phyloP scores from a whole-genome alignment of 148 eudicot genomes.

The Diospyros lotus region DNA sequence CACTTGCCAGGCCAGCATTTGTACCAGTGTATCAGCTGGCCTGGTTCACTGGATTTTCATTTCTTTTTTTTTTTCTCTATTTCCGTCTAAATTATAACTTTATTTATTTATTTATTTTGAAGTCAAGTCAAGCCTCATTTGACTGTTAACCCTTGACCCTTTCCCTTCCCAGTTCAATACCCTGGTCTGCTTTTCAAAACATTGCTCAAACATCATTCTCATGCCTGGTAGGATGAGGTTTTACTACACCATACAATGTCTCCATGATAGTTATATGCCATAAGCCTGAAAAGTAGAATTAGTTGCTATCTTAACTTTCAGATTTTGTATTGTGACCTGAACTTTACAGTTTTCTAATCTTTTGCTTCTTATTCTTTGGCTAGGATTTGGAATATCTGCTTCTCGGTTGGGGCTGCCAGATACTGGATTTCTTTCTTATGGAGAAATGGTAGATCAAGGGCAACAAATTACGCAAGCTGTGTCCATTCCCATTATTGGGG shows the following conservation, averaged over 20 bases:
- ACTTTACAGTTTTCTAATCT: neutral
- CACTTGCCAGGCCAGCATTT: no score
- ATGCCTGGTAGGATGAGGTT: neutral
- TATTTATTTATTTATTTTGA: no score
- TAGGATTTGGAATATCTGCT: conserved; percentile 94
- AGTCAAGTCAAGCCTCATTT: no score
- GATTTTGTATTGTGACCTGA: neutral
- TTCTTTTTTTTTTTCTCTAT: no score
- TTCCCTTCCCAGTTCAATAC: no score
- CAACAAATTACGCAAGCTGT: conserved; percentile 73
- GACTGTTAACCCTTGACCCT: no score
- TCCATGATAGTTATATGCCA: neutral
- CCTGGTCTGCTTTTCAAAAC: no score
- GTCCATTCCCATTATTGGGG: conserved; percentile 89
- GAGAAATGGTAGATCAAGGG: conserved; percentile 97
- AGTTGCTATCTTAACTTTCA: neutral
- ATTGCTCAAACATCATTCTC: no score
- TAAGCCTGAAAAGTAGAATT: neutral
- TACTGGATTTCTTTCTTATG: conserved; percentile 82
- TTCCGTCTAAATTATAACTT: no score
- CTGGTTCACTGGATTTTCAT: no score
- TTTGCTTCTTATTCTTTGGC: conserved; percentile 13
- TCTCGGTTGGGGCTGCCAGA: conserved; percentile 89
- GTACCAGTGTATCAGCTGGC: no score
- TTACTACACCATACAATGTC: neutral